phyloP scores from a whole-genome alignment of 2,329 filamentous ascomycete species.

The Helicocarpus griseus region DNA sequence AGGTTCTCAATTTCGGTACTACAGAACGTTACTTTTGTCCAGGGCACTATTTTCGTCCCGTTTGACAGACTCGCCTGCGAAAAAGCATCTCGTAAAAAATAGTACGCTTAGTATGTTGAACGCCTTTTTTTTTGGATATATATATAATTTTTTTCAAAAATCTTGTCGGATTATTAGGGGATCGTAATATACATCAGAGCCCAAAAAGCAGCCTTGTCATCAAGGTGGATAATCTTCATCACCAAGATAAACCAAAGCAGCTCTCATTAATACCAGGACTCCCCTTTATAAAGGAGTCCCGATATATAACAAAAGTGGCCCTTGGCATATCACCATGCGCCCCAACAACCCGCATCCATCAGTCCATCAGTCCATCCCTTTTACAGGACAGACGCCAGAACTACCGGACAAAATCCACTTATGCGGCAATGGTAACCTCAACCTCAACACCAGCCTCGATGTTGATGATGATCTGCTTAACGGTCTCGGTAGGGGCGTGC shows the following conservation, averaged over 20 bases:
- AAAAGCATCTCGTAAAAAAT: too few relatives aligned
- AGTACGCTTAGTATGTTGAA: too few relatives aligned
- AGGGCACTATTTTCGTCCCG: too few relatives aligned
- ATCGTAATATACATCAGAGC: too few relatives aligned
- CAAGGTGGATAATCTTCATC: neutral
- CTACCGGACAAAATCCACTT: conserved; percentile 15
- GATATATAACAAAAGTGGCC: neutral
- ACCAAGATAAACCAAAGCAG: neutral
- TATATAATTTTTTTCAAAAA: too few relatives aligned
- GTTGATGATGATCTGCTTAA: conserved; percentile 47
- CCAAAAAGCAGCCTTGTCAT: too few relatives aligned
- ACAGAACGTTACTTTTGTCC: too few relatives aligned
- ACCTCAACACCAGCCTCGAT: conserved; percentile 46
- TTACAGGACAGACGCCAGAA: neutral
- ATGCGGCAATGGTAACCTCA: conserved; percentile 45
- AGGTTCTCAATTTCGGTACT: too few relatives aligned
- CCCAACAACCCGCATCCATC: neutral
- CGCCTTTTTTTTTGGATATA: too few relatives aligned
- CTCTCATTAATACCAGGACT: neutral
- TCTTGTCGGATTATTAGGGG: too few relatives aligned
- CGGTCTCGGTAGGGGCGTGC: conserved; percentile 84
- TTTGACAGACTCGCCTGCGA: too few relatives aligned
- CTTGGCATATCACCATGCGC: neutral
- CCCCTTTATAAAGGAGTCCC: neutral
- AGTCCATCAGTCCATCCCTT: neutral